phyloP scores from a whole-genome alignment of 345 rosid genomes.

The Rhodamnia rubescens region DNA sequence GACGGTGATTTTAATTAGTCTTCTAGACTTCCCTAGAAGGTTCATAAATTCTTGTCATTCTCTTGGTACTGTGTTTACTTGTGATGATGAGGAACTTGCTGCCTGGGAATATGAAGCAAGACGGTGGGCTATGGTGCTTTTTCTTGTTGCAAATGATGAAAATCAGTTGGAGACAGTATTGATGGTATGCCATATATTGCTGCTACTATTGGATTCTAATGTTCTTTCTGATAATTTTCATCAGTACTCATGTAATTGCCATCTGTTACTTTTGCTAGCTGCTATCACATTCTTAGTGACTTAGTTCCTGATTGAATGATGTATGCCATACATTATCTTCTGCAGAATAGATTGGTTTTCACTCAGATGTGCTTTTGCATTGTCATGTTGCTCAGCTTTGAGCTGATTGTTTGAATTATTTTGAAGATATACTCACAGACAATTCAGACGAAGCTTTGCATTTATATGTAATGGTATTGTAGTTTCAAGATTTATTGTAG shows the following conservation, averaged over 20 bases:
- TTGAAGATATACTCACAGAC: neutral
- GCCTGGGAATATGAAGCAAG: constrained; percentile 79
- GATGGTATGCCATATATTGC: constrained; percentile 35
- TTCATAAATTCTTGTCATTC: constrained; percentile 22
- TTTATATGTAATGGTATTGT: neutral
- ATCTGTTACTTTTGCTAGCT: neutral
- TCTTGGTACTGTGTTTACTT: constrained; percentile 20
- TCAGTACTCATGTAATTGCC: neutral
- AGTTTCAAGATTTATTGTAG: neutral
- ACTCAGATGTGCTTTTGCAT: neutral
- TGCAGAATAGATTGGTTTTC: neutral
- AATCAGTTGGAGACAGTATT: constrained; percentile 33
- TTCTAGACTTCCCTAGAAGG: constrained; percentile 42
- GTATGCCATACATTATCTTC: neutral
- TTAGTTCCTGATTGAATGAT: neutral
- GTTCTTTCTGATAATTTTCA: neutral
- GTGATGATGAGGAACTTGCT: constrained; percentile 79
- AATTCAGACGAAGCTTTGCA: neutral
- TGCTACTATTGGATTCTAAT: neutral
- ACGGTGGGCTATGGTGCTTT: constrained; percentile 73
- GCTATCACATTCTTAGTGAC: neutral
- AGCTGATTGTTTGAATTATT: neutral
- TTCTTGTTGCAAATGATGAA: constrained; percentile 42
- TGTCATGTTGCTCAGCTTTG: neutral
- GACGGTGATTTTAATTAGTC: constrained; percentile 33